These are phyloP conservation scores for Podospora pseudopauciseta DNA, from an alignment of 495 filamentous ascomycete genomes.

Conservation along the genomic window DNA sequence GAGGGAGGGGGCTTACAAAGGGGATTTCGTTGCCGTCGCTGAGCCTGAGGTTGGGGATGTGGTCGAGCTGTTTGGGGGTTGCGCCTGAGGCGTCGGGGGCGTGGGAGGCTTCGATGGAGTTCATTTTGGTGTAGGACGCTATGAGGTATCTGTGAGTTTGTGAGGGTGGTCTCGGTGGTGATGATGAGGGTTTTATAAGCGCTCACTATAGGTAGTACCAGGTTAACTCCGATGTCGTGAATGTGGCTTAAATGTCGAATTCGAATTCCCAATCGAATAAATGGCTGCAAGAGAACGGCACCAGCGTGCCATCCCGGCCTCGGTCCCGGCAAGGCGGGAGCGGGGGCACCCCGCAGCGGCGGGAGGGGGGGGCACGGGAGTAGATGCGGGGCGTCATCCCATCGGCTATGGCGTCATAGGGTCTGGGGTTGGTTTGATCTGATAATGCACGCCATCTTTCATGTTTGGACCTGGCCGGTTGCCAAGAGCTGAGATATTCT, in stretches of 20 bases:
- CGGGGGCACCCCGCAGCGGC: constrained; percentile 14
- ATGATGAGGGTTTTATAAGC: background rate
- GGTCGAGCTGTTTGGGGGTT: constrained; percentile 34
- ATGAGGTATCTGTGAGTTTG: background rate
- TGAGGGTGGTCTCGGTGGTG: background rate
- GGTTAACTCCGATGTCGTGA: background rate
- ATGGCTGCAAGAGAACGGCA: background rate
- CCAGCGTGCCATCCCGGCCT: background rate
- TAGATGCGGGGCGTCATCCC: constrained; percentile 21
- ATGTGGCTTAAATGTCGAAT: background rate
- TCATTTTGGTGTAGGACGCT: constrained; percentile 28
- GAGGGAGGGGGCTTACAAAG: constrained; percentile 49
- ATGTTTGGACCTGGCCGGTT: background rate
- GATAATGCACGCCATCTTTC: background rate
- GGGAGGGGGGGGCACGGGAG: background rate
- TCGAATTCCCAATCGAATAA: background rate
- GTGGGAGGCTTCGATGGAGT: constrained; percentile 32
- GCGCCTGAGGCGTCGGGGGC: constrained; percentile 27
- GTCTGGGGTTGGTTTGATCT: background rate
- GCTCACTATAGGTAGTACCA: background rate
- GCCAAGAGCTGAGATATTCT: background rate
- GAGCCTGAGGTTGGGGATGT: constrained; percentile 53
- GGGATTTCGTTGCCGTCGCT: constrained; percentile 73
- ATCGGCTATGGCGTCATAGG: constrained; percentile 27
- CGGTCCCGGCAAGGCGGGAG: constrained; percentile 6